Conservation (phyloP, 2,329 filamentous ascomycete genomes). For the Metarhizium album region DNA sequence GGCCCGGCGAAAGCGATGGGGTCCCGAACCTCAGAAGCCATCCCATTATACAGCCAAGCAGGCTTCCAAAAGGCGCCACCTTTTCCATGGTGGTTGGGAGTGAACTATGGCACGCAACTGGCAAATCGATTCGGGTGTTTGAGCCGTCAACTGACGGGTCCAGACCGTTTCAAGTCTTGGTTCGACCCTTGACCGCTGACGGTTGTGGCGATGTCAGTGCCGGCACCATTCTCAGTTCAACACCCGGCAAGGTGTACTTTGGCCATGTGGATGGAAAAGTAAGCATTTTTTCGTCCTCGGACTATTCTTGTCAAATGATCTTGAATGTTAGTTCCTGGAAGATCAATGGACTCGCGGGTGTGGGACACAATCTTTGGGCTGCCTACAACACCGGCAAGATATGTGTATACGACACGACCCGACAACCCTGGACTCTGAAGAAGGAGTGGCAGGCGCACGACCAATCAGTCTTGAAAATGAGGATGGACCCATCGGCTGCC, state of each 20-base stretch:
- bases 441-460: constrained; percentile 95
- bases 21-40: constrained; percentile 64
- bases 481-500: constrained; percentile 69
- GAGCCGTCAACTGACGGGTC: constrained; percentile 59
- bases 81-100: constrained; percentile 83
- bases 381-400: constrained; percentile 91
- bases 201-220: constrained; percentile 80
- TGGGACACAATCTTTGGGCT: constrained; percentile 79
- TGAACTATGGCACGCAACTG: constrained; percentile 77
- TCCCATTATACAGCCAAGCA: constrained; percentile 58
- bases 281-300: constrained; percentile 73
- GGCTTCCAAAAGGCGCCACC: constrained; percentile 69
- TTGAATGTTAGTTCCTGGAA: constrained; percentile 89
- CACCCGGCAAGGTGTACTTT: constrained; percentile 74
- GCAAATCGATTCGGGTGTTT: constrained; percentile 81
- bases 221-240: constrained; percentile 62
- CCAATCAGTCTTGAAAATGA: constrained; percentile 66
- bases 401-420: constrained; percentile 78
- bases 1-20: constrained; percentile 64
- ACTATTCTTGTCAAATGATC: constrained; percentile 68
- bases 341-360: constrained; percentile 76
- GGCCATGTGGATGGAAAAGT: constrained; percentile 92
- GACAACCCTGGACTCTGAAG: constrained; percentile 76
- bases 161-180: constrained; percentile 62
- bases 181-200: constrained; percentile 58